These are phyloP conservation scores for Massarina eburnea DNA, from an alignment of 2,329 filamentous ascomycete species.

Conservation along the genomic window DNA sequence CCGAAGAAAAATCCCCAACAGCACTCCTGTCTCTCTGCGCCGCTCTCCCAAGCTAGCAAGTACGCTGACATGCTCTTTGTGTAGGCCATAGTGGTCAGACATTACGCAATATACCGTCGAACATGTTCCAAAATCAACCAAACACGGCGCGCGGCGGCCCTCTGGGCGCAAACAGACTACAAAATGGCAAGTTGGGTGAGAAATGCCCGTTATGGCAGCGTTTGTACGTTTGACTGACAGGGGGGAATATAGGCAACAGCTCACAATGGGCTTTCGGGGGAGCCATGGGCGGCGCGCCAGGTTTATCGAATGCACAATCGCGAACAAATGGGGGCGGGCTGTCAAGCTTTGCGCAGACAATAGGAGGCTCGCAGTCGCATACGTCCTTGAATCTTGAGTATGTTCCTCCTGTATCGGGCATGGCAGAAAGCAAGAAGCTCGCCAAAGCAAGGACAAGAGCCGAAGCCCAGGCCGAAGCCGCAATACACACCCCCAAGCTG, in stretches of 20 bases:
- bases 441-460: conserved; percentile 4
- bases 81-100: conserved; percentile 54
- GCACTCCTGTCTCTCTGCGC: no score
- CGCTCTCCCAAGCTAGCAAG: neutral
- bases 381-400: conserved; percentile 60
- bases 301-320: conserved; percentile 53
- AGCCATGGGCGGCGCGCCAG: conserved; percentile 56
- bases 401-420: conserved; percentile 34
- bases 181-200: conserved; percentile 58
- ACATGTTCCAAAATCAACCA: conserved; percentile 56
- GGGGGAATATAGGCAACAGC: conserved; percentile 48
- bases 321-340: conserved; percentile 52
- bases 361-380: conserved; percentile 55
- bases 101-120: conserved; percentile 55
- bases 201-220: neutral
- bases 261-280: conserved; percentile 61
- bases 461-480: neutral
- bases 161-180: conserved; percentile 52
- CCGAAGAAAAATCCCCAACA: no score
- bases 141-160: conserved; percentile 52
- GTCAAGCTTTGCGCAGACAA: conserved; percentile 60
- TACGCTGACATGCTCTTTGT: neutral
- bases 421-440: conserved; percentile 10
- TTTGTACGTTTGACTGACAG: conserved; percentile 18
- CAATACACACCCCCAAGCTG: conserved; percentile 14